Evolutionary conservation across 2,329 filamentous ascomycete genomes (phyloP), one percentile per base, ranked within the genome.

Genomic region (Ceratocystis lukuohia): DNA sequence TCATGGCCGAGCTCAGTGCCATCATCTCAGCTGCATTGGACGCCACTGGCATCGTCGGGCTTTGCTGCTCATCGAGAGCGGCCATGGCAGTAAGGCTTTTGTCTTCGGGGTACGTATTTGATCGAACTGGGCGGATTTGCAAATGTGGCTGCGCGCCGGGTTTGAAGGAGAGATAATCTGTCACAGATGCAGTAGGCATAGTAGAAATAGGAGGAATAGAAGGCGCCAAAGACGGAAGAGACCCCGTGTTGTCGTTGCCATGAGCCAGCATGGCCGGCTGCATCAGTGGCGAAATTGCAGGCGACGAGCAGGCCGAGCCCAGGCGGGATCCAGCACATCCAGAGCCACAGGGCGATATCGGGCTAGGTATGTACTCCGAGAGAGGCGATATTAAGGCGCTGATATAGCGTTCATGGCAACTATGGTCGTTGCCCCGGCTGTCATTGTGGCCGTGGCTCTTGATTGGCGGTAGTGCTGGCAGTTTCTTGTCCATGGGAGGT

Each of bases 1-100:
- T 78, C 76, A 83, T 77, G 46, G 81, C 81, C 3, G 77, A 76
- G 8, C 80, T 80, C 3, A 83, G 73, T 0, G 78, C 69, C 64
- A 68, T 65, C 64, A 66, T 68, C 20, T 68, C 67, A 5, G 64
- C 67, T 12, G 64, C 61, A 22, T 30, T 64, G 10, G 28, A 53
- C 15, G 61, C 37, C 41, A 64, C 45, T 25, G 62, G 62, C 62
- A 50, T 37, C 46, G 12, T 45, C 62, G 48, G 46, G 12, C 45
- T 50, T 30, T 48, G 62, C 61, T 57, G 53, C 53, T 57, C 53
- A 25, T 57, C 53, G 28, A 57, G 53, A 57, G 53, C 50, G 3
- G 50, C 25, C 15, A 28, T 28, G 1, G 17, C 3, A 28, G 22
- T 5, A 7, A 57, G 22, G 25, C 53, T 57, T 17, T 12, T 28